These are phyloP conservation scores for Arthrobotrys sphaeroides DNA, from an alignment of 2,329 filamentous ascomycete genomes.

Conservation along the genomic window DNA sequence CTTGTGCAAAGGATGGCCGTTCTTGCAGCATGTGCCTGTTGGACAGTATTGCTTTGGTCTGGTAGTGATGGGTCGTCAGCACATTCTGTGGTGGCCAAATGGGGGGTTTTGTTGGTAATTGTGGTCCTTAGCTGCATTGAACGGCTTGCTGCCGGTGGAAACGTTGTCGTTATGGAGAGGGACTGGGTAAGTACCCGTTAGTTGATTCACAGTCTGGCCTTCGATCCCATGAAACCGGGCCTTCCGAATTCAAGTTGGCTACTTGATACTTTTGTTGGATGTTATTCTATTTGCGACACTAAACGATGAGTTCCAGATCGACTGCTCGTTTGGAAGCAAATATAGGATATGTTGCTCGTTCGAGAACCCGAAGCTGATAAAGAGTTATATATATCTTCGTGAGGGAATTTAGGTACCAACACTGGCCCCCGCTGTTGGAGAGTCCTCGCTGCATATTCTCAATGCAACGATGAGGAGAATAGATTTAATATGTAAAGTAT, in stretches of 20 bases:
- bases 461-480: constrained; percentile 69
- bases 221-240: neutral
- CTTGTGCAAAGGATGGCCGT: constrained; percentile 62
- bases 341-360: neutral
- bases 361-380: neutral
- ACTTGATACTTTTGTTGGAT: neutral
- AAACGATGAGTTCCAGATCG: neutral
- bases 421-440: constrained; percentile 50
- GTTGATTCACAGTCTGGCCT: neutral
- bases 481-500: constrained; percentile 69
- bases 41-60: constrained; percentile 60
- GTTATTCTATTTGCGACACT: constrained; percentile 36
- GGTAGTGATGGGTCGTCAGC: neutral
- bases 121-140: constrained; percentile 62
- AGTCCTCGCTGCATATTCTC: constrained; percentile 59
- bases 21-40: constrained; percentile 62
- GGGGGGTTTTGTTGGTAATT: constrained; percentile 60
- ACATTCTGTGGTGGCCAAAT: constrained; percentile 11
- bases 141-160: constrained; percentile 62
- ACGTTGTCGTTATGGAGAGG: constrained; percentile 65
- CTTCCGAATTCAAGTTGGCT: neutral
- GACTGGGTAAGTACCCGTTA: constrained; percentile 61
- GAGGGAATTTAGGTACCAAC: constrained; percentile 61
- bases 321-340: constrained; percentile 49
- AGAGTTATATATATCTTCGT: constrained; percentile 58